Evolutionary conservation across 2,329 filamentous ascomycete species (phyloP).

Genomic region (Lecanosticta acicola): DNA sequence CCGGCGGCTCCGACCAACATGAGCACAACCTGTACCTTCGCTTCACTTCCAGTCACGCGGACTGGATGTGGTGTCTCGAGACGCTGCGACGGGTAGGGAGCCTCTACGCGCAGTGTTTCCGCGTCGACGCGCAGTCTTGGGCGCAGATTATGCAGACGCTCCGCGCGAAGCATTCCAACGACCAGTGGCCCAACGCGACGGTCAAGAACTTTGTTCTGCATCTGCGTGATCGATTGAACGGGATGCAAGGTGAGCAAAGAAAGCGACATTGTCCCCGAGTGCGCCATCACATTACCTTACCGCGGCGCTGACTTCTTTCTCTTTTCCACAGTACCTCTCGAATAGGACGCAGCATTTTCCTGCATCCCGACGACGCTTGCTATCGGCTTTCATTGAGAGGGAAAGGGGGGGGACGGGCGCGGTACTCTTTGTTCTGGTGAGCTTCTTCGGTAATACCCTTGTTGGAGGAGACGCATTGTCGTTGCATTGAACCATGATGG

Average conservation of each 20-base stretch:
- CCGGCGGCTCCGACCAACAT: slow-evolving; percentile 12
- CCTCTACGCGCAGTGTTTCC: neutral
- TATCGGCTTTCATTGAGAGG: no score
- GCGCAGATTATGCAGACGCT: neutral
- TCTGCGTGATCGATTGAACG: neutral
- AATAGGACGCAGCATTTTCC: no score
- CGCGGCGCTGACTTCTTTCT: no score
- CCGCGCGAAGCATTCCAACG: neutral
- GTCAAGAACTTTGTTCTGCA: neutral
- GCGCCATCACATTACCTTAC: no score
- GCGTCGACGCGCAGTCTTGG: neutral
- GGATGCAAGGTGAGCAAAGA: neutral
- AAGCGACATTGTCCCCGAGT: no score
- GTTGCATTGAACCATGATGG: no score
- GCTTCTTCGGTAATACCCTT: slow-evolving; percentile 4
- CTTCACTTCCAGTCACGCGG: slow-evolving; percentile 9
- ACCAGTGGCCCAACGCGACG: neutral
- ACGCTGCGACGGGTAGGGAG: slow-evolving; percentile 6
- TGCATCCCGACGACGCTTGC: no score
- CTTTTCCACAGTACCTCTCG: no score
- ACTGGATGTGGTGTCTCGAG: slow-evolving; percentile 14
- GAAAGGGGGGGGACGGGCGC: no score
- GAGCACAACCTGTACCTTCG: slow-evolving; percentile 16
- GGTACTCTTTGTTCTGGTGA: no score
- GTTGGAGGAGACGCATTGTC: neutral